Conservation (phyloP, 805 yeast species). For the Metschnikowia proteae region DNA sequence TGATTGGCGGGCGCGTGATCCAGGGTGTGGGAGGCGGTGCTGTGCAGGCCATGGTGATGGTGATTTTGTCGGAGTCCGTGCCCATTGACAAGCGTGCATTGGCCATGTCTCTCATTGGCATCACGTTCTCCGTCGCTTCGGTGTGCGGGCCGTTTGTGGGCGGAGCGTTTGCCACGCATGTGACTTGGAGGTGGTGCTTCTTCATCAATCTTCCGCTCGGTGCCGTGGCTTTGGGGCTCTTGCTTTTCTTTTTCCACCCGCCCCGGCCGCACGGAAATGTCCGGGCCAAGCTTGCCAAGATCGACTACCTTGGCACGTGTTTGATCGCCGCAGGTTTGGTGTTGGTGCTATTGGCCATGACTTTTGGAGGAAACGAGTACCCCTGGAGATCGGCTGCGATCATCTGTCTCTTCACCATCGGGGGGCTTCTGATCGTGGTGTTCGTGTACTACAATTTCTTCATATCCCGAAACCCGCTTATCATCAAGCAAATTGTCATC, state of each 20-base stretch:
- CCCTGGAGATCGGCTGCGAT: constrained; percentile 57
- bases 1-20: constrained; percentile 68
- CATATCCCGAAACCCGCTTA: constrained; percentile 44
- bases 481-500: constrained; percentile 40
- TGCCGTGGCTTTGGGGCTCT: constrained; percentile 42
- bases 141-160: constrained; percentile 64
- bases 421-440: constrained; percentile 32
- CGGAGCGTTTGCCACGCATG: constrained; percentile 57
- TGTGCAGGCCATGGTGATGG: constrained; percentile 52
- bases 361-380: constrained; percentile 51
- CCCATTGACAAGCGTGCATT: constrained; percentile 41
- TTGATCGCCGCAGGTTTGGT: constrained; percentile 43
- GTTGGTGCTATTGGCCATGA: constrained; percentile 44
- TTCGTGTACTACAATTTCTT: constrained; percentile 42
- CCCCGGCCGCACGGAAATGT: constrained; percentile 41
- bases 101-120: constrained; percentile 36
- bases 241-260: constrained; percentile 44
- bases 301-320: constrained; percentile 50
- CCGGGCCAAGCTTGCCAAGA: constrained; percentile 33
- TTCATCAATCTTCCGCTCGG: constrained; percentile 68
- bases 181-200: constrained; percentile 76
- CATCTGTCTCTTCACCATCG: constrained; percentile 45
- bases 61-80: constrained; percentile 55
- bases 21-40: constrained; percentile 75
- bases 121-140: constrained; percentile 47